Conservation (phyloP, 2,329 filamentous ascomycete genomes). For the Rachicladosporium sp. region DNA sequence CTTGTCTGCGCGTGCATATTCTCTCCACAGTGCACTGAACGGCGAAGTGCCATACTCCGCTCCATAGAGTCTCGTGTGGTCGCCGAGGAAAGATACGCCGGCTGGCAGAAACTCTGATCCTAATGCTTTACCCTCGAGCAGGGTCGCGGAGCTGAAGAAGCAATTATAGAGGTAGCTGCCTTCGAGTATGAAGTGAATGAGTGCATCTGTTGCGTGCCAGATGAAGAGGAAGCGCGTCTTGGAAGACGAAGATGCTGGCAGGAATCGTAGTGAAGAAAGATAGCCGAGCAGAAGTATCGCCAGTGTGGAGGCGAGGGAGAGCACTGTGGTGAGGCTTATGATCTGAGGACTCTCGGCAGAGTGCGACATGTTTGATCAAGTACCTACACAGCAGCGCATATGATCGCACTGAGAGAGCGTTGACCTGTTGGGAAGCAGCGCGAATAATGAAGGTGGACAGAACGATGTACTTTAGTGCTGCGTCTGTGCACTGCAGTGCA, state of each 20-base stretch:
- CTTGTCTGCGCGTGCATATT: slow-evolving; percentile 52
- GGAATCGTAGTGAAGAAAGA: slow-evolving; percentile 33
- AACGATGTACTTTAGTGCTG: too few species aligned
- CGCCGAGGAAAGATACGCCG: slow-evolving; percentile 41
- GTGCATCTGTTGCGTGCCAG: slow-evolving; percentile 87
- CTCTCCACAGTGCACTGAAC: slow-evolving; percentile 48
- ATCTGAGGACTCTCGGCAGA: slow-evolving; percentile 7
- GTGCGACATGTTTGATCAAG: too few species aligned
- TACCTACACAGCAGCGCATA: too few species aligned
- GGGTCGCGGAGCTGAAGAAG: slow-evolving; percentile 58
- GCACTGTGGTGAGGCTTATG: slow-evolving; percentile 39
- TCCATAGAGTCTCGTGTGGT: slow-evolving; percentile 46
- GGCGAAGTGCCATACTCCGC: slow-evolving; percentile 42
- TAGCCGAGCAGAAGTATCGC: slow-evolving; percentile 43
- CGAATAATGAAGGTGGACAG: too few species aligned
- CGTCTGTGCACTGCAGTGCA: too few species aligned
- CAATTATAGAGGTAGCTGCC: slow-evolving; percentile 87
- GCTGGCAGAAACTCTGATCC: slow-evolving; percentile 32
- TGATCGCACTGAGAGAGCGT: not conserved
- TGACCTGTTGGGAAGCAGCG: not conserved
- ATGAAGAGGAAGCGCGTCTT: slow-evolving; percentile 70
- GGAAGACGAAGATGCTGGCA: slow-evolving; percentile 41
- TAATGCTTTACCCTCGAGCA: slow-evolving; percentile 16
- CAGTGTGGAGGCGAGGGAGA: slow-evolving; percentile 43
- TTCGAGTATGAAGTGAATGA: slow-evolving; percentile 86